Conservation (phyloP, 495 filamentous ascomycete species). For the Penicillium argentinense region DNA sequence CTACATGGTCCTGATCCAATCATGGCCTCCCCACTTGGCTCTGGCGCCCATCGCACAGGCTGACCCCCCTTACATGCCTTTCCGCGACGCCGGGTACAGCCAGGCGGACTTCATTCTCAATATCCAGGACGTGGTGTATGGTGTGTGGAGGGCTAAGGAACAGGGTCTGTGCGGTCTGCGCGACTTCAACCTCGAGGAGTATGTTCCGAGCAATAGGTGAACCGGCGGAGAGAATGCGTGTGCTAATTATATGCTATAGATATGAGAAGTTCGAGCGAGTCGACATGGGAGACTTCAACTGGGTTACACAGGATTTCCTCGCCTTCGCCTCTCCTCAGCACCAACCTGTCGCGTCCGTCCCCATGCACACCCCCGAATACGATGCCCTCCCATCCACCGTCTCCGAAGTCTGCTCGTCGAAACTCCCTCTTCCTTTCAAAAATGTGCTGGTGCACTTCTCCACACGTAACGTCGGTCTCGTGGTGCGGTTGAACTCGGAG, state of each 20-base stretch:
- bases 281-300: conserved; percentile 99
- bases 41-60: conserved; percentile 93
- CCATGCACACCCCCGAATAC: conserved; percentile 68
- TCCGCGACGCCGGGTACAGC: conserved; percentile 96
- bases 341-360: conserved; percentile 67
- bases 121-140: conserved; percentile 96
- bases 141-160: conserved; percentile 98
- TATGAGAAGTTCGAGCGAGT: conserved; percentile 94
- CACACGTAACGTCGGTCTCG: conserved; percentile 82
- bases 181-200: conserved; percentile 93
- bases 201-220: conserved; percentile 36
- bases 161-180: conserved; percentile 82
- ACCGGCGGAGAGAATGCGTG: too few species aligned
- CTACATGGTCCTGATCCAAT: conserved; percentile 98
- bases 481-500: conserved; percentile 92
- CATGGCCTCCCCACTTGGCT: conserved; percentile 97
- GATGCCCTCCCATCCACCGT: conserved; percentile 67
- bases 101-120: conserved; percentile 95
- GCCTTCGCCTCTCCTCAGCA: conserved; percentile 95
- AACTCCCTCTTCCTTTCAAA: conserved; percentile 81
- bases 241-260: conserved; percentile 41
- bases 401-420: conserved; percentile 59
- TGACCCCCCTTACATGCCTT: conserved; percentile 96
- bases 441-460: conserved; percentile 90
- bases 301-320: conserved; percentile 91